phyloP scores from a whole-genome alignment of 1,284 basidiomycete species.

The Coriolopsis trogii region DNA sequence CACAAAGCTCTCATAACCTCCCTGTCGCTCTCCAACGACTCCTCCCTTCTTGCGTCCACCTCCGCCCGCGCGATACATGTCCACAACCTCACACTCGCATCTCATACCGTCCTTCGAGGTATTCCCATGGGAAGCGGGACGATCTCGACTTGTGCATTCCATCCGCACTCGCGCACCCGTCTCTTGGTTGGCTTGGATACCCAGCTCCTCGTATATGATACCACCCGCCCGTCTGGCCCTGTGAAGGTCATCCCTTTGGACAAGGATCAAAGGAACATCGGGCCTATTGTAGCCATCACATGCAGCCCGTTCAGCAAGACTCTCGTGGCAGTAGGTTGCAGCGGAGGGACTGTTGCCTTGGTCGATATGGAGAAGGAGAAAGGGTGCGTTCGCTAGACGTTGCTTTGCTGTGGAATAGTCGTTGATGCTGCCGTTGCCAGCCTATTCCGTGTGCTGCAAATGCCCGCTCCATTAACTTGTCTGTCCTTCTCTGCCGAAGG shows the following conservation, averaged over 20 bases:
- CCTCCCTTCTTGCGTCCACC: constrained; percentile 57
- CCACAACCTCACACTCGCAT: constrained; percentile 56
- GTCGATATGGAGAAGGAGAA: constrained; percentile 77
- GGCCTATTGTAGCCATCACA: constrained; percentile 53
- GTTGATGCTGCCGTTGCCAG: constrained; percentile 34
- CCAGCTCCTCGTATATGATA: constrained; percentile 64
- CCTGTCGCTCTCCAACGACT: constrained; percentile 60
- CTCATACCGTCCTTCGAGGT: constrained; percentile 56
- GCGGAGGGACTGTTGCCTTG: constrained; percentile 55
- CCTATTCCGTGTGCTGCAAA: constrained; percentile 54
- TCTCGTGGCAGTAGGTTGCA: constrained; percentile 57
- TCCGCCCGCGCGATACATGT: constrained; percentile 56
- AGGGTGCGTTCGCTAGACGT: constrained; percentile 53
- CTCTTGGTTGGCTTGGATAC: constrained; percentile 58
- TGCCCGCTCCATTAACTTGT: constrained; percentile 56
- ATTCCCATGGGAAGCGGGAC: constrained; percentile 40
- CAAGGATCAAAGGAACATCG: constrained; percentile 45
- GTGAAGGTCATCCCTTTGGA: constrained; percentile 52
- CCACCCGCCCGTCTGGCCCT: constrained; percentile 56
- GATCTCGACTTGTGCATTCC: constrained; percentile 56
- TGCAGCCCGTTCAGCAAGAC: constrained; percentile 77
- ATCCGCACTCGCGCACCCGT: constrained; percentile 57
- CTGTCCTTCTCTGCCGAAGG: constrained; percentile 70
- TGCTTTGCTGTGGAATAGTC: no score
- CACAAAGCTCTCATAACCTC: constrained; percentile 57